Evolutionary conservation across 1,284 basidiomycete species (phyloP).

Genomic region (Xerocomus nothofagi): DNA sequence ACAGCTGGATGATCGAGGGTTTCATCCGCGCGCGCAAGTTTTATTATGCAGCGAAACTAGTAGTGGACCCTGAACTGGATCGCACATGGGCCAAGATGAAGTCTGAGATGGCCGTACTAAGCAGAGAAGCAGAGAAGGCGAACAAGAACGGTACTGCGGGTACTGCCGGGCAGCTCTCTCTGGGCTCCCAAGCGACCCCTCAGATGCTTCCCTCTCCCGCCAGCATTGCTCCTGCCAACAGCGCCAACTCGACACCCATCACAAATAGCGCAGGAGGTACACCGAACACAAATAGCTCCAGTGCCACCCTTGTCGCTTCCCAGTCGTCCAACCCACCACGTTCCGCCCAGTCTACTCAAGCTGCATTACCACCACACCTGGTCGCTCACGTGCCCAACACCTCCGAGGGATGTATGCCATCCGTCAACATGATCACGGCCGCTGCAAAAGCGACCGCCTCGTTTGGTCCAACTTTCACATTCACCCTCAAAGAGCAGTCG

Average conservation of each 20-base stretch:
- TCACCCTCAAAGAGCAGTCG: conserved; percentile 51
- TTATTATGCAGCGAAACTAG: conserved; percentile 43
- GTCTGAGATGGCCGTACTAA: conserved; percentile 46
- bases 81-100: conserved; percentile 39
- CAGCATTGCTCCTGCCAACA: conserved; percentile 59
- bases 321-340: conserved; percentile 30
- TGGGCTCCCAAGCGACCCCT: conserved; percentile 51
- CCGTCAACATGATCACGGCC: conserved; percentile 29
- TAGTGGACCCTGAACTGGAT: conserved; percentile 46
- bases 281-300: conserved; percentile 39
- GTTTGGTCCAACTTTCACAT: conserved; percentile 32
- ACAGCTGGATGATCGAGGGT: conserved; percentile 71
- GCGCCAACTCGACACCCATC: conserved; percentile 73
- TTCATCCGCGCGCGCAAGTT: conserved; percentile 66
- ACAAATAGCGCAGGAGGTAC: conserved; percentile 48
- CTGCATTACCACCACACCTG: conserved; percentile 32
- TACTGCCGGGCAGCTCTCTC: conserved; percentile 38
- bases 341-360: conserved; percentile 24
- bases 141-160: conserved; percentile 38
- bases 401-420: conserved; percentile 32
- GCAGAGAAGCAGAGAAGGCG: conserved; percentile 44
- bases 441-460: conserved; percentile 34
- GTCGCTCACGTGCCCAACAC: conserved; percentile 30
- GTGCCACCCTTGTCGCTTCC: conserved; percentile 27
- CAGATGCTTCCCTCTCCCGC: conserved; percentile 76